phyloP scores from a whole-genome alignment of 164 flowering plant genomes.

The Nymphaea thermarum region DNA sequence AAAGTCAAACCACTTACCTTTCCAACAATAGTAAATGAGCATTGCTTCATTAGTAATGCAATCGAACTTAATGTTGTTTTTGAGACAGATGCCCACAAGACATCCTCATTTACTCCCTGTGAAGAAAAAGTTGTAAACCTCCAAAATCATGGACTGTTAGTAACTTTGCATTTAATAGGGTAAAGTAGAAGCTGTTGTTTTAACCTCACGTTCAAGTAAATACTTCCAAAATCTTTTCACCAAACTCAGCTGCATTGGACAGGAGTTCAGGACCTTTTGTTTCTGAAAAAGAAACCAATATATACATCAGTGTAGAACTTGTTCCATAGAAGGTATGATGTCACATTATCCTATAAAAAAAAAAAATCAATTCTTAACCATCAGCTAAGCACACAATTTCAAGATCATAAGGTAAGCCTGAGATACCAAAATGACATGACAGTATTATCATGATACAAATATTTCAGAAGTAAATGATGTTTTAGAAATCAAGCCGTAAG shows the following conservation, averaged over 20 bases:
- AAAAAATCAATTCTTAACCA: no score
- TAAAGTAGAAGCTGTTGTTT: neutral
- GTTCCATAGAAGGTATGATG: no score
- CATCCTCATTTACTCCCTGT: slow-evolving; percentile 57
- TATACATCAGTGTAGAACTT: no score
- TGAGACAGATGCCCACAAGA: slow-evolving; percentile 70
- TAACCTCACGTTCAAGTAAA: slow-evolving; percentile 68
- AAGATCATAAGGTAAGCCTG: no score
- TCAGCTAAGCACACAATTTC: no score
- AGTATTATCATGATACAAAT: no score
- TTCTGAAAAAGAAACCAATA: slow-evolving; percentile 35
- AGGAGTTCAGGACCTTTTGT: slow-evolving; percentile 64
- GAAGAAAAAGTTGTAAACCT: neutral
- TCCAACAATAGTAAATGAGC: slow-evolving; percentile 53
- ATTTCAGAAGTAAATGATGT: no score
- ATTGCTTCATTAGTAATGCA: slow-evolving; percentile 54
- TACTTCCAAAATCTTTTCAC: slow-evolving; percentile 92
- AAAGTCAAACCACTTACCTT: slow-evolving; percentile 35
- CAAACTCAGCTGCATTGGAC: slow-evolving; percentile 56
- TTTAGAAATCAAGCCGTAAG: no score
- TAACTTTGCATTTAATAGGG: neutral
- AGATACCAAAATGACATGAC: no score
- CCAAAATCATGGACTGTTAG: neutral
- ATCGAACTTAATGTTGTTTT: slow-evolving; percentile 39
- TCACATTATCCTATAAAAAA: no score